Percentiles rank a stretch among this genome's conserved stretches.
These are phyloP conservation scores for Fusarium acutatum DNA, from an alignment of 2,329 filamentous ascomycete species.

Conservation along the genomic window DNA sequence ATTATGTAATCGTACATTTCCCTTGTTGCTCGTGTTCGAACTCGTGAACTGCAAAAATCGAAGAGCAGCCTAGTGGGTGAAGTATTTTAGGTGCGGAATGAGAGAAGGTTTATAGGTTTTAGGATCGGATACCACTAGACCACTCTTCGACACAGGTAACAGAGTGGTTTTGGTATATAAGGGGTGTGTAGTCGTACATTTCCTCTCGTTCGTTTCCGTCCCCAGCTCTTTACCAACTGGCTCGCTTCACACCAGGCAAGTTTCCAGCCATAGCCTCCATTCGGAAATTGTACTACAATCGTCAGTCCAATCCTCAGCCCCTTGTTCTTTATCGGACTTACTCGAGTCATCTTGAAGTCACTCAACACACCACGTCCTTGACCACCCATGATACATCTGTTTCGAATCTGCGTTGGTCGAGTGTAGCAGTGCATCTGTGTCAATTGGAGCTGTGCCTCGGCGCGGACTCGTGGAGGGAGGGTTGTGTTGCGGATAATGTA, in stretches of 20 bases:
- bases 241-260: slow-evolving; percentile 92
- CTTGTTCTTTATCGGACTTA: slow-evolving; percentile 59
- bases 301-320: slow-evolving; percentile 36
- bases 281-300: slow-evolving; percentile 86
- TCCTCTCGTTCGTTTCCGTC: background rate
- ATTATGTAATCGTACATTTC: slow-evolving; percentile 34
- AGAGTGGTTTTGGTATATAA: background rate
- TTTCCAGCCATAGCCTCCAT: slow-evolving; percentile 86
- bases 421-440: slow-evolving; percentile 97
- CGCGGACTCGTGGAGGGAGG: slow-evolving; percentile 81
- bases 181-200: slow-evolving; percentile 27
- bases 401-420: slow-evolving; percentile 89
- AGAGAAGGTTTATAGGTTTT: background rate
- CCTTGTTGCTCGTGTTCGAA: background rate
- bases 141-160: background rate
- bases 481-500: slow-evolving; percentile 95
- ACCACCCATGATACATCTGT: slow-evolving; percentile 92
- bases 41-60: background rate
- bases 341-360: slow-evolving; percentile 90
- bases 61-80: background rate
- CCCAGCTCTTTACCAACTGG: slow-evolving; percentile 79
- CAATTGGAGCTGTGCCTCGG: slow-evolving; percentile 91
- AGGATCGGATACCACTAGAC: background rate
- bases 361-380: slow-evolving; percentile 89
- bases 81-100: background rate